These are phyloP conservation scores for Lactifluus volemus DNA, from an alignment of 768 basidiomycete genomes.

Conservation along the genomic window DNA sequence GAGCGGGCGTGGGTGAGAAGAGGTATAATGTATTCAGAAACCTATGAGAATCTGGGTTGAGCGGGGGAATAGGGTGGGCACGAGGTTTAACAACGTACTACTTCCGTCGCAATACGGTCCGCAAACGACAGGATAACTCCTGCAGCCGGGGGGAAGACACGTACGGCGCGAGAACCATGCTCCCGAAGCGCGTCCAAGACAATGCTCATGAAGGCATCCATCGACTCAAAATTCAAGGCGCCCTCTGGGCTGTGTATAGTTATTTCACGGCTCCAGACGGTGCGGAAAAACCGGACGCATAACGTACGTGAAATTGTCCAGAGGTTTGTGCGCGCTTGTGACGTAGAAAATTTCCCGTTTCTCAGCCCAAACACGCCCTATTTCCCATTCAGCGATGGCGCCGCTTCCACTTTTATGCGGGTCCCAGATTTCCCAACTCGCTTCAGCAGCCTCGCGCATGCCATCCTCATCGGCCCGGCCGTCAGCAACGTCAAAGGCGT, in stretches of 20 bases:
- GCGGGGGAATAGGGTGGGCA: constrained; percentile 5
- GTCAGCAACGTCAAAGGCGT: constrained; percentile 85
- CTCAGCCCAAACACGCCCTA: constrained; percentile 93
- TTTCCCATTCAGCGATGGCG: constrained; percentile 65
- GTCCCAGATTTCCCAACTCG: constrained; percentile 80
- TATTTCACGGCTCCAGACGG: not conserved
- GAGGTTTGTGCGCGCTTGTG: constrained; percentile 64
- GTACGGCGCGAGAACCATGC: constrained; percentile 72
- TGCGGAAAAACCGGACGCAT: not conserved
- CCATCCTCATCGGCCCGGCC: constrained; percentile 55
- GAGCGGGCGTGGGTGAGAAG: constrained; percentile 72
- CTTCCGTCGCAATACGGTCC: constrained; percentile 77
- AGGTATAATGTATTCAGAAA: constrained; percentile 79
- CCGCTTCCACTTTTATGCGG: constrained; percentile 25
- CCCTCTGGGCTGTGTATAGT: constrained; percentile 21
- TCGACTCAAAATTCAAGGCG: constrained; percentile 77
- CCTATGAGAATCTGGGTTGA: constrained; percentile 32
- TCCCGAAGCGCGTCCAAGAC: constrained; percentile 56
- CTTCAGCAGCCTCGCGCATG: constrained; percentile 77
- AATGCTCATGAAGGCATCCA: constrained; percentile 82
- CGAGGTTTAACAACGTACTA: constrained; percentile 39
- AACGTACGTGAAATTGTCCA: constrained; percentile 73
- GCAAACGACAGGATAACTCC: constrained; percentile 75
- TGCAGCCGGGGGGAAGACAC: constrained; percentile 77
- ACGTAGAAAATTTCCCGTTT: constrained; percentile 93